Evolutionary conservation across 192 early-diverging fungal species (phyloP), one percentile per base, ranked within the genome.

Genomic region (Umbelopsis ramanniana): DNA sequence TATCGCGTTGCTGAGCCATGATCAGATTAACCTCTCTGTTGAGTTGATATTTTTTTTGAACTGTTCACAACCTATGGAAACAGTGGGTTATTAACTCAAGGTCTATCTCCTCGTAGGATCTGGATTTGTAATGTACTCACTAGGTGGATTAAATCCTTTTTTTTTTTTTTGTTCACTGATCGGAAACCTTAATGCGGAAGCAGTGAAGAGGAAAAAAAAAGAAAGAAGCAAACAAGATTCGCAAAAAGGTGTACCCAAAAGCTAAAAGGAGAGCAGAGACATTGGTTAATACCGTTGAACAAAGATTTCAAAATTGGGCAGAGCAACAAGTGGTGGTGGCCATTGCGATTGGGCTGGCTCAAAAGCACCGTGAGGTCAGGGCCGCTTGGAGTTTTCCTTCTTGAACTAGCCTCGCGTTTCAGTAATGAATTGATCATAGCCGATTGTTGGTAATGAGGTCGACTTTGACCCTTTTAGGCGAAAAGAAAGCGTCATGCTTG

Each of bases 1-100:
- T 69, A 50, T 69, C 68, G 43, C 46, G 68, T 52, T 69, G 68
- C 43, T 69, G 43, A 23, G 68, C 68, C 68, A 69, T 71, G 26
- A 63, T 63, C 26, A 35, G 26, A n/a, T 19, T 63, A 35, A 38
- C 57, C 29, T 35, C 40, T 43, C 40, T 63, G 14, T 14, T 29
- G 33, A 37, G 26, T n/a, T 63, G 0, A 15, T 24, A 26, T 23
- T 43, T 43, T 43, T 43, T 43, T 12, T 43, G 38, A 40, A 40
- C 8, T 40, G 38, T 40, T 40, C 33, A 63, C 57, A 37, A 37
- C 57, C 57, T 60, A 4, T 12, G 11, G 11, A 12, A 5, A 12
- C 0, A 29, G 29, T 29, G 29, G 29, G 29, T 12, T 12, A 43
- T 50, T 48, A 15, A 50, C n/a, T 6, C 48, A 12, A 43, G 40